phyloP scores from a whole-genome alignment of 2,329 filamentous ascomycete genomes.

The Trichoderma sp. region DNA sequence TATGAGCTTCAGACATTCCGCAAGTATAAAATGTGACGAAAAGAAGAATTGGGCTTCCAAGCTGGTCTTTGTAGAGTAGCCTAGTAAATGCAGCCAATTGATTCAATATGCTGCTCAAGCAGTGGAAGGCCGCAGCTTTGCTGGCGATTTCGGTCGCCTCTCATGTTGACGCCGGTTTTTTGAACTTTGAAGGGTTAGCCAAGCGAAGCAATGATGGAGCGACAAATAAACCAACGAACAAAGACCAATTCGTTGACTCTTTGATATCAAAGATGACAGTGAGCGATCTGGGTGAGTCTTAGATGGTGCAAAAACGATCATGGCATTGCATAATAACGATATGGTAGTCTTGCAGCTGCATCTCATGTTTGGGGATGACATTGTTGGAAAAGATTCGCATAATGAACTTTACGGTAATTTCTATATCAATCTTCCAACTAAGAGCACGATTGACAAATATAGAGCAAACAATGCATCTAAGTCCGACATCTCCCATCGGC shows the following conservation, averaged over 20 bases:
- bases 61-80: neutral
- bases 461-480: constrained; percentile 18
- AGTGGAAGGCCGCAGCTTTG: neutral
- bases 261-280: constrained; percentile 15
- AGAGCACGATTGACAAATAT: too few relatives aligned
- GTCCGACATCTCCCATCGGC: constrained; percentile 13
- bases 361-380: constrained; percentile 19
- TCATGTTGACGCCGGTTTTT: neutral
- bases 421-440: too few relatives aligned
- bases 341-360: constrained; percentile 11
- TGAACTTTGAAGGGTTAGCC: neutral
- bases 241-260: constrained; percentile 9
- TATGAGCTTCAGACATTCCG: neutral
- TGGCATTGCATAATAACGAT: neutral
- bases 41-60: neutral
- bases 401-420: constrained; percentile 16
- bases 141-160: neutral
- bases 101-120: neutral
- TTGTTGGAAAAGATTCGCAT: constrained; percentile 14
- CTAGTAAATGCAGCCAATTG: neutral
- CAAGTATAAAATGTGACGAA: neutral
- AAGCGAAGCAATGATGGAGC: neutral
- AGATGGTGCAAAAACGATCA: neutral
- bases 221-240: neutral
- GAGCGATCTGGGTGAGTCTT: neutral